phyloP scores from a whole-genome alignment of 805 yeast genomes.

The Nakazawaea ernobii region DNA sequence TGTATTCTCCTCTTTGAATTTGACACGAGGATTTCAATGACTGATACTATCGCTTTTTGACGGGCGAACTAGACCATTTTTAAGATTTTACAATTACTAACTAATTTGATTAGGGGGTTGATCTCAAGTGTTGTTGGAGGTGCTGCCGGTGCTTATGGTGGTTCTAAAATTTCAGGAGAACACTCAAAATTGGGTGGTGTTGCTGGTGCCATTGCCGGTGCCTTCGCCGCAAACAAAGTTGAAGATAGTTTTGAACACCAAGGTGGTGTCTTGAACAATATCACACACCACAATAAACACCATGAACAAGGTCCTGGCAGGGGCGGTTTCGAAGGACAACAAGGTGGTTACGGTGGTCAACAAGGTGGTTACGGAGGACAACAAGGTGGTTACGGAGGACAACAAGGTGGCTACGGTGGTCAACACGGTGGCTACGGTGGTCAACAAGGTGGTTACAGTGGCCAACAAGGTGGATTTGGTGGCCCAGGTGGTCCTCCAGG shows the following conservation, averaged over 20 bases:
- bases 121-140: constrained; percentile 43
- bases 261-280: not conserved
- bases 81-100: not conserved
- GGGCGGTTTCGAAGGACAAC: constrained; percentile 13
- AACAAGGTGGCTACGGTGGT: constrained; percentile 12
- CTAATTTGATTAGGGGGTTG: constrained; percentile 28
- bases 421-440: constrained; percentile 14
- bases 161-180: constrained; percentile 34
- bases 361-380: constrained; percentile 14
- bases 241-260: constrained; percentile 32
- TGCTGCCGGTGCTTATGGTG: constrained; percentile 49
- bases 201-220: constrained; percentile 53
- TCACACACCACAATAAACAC: constrained; percentile 13
- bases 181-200: constrained; percentile 40
- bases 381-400: constrained; percentile 12
- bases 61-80: not conserved
- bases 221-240: constrained; percentile 44
- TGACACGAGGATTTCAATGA: too few relatives aligned
- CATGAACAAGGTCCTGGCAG: constrained; percentile 12
- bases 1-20: not conserved
- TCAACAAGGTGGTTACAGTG: constrained; percentile 11
- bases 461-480: constrained; percentile 12
- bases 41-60: too few relatives aligned
- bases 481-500: constrained; percentile 16
- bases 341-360: constrained; percentile 13